These are phyloP conservation scores for Triticum turgidum DNA, from an alignment of 176 grass and related monocot genomes.

Conservation along the genomic window DNA sequence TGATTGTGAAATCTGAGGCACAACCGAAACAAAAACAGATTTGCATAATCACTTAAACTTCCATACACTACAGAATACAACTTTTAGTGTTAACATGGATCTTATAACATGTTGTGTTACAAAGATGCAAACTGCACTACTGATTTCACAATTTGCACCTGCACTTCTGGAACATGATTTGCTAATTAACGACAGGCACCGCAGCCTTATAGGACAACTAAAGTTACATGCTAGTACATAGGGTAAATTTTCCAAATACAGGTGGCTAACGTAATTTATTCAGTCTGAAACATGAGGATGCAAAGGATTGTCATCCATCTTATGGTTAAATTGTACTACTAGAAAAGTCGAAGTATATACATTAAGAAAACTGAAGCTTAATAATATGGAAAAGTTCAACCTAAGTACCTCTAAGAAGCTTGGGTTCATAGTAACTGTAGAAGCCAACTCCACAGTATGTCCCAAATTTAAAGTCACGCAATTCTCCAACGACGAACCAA, in stretches of 20 bases:
- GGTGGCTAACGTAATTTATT: neutral
- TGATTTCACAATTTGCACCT: neutral
- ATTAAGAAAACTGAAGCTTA: neutral
- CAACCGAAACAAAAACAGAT: constrained; percentile 20
- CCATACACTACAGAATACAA: neutral
- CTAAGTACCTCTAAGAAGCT: constrained; percentile 79
- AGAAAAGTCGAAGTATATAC: neutral
- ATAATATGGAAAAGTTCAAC: constrained; percentile 19
- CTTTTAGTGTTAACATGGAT: neutral
- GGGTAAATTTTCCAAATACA: neutral
- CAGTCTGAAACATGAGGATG: neutral
- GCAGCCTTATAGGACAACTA: neutral
- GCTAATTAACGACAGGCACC: neutral
- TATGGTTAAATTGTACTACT: neutral
- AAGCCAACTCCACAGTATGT: constrained; percentile 63
- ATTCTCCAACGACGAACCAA: constrained; percentile 77
- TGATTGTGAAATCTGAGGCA: neutral
- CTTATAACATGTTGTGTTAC: constrained; percentile 8
- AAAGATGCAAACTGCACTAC: neutral
- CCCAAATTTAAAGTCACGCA: constrained; percentile 81
- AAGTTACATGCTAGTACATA: neutral
- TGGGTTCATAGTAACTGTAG: constrained; percentile 63
- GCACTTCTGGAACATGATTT: neutral
- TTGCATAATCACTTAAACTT: constrained; percentile 7
- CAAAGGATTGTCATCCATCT: neutral